Percentiles rank a stretch among this genome's conserved stretches.
These are phyloP conservation scores for Phytopythium sindhum DNA, from an alignment of 352 stramenopile species.

Conservation along the genomic window DNA sequence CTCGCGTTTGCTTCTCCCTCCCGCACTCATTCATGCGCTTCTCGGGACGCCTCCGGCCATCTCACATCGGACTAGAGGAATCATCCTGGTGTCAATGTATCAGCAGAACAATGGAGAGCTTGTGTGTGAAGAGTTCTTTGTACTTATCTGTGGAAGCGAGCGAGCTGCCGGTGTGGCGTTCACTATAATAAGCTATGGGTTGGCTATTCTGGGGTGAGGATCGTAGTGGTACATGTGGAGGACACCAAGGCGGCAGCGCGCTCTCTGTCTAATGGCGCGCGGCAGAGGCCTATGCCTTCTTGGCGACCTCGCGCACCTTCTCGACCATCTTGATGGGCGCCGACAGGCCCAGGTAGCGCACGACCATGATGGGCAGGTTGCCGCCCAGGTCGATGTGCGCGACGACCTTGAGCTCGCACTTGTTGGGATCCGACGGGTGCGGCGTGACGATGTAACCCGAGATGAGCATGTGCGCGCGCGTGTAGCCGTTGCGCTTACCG, in stretches of 20 bases:
- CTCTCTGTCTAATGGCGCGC: neutral
- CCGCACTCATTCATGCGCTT: neutral
- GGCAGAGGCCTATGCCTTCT: conserved; percentile 19
- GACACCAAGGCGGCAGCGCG: neutral
- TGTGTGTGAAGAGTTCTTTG: neutral
- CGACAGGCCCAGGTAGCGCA: conserved; percentile 72
- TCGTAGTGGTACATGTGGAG: conserved; percentile 2
- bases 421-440: conserved; percentile 52
- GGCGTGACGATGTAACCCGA: conserved; percentile 72
- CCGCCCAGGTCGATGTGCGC: conserved; percentile 79
- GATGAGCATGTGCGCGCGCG: conserved; percentile 45
- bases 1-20: neutral
- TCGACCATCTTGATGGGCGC: conserved; percentile 83
- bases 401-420: conserved; percentile 64
- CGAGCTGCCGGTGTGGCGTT: neutral
- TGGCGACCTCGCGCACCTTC: conserved; percentile 51
- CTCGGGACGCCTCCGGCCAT: neutral
- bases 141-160: neutral
- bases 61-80: neutral
- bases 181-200: neutral
- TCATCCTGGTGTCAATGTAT: neutral
- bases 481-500: conserved; percentile 43
- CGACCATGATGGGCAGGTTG: conserved; percentile 61
- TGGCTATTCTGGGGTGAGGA: neutral
- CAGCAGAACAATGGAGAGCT: neutral